Evolutionary conservation across 495 filamentous ascomycete genomes (phyloP), one percentile per base, ranked within the genome.

Genomic region (Trichoderma gamsii): DNA sequence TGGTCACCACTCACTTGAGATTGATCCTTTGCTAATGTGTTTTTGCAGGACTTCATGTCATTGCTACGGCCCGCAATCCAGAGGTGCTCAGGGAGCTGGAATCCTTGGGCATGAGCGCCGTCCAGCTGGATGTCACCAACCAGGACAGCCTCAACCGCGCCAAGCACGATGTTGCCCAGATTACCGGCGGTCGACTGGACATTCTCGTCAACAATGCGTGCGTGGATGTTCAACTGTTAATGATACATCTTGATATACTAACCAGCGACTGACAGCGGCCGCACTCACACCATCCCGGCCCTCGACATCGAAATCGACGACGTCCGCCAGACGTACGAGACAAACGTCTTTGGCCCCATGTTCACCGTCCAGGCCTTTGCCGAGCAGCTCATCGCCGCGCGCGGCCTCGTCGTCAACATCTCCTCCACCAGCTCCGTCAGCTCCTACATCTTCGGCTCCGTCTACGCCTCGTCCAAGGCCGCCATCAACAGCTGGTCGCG

Each of bases 201-300:
- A 83, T 84, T 65, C 79, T 90, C 21, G 81, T 91, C 67, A 91
- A 91, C 73, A 90, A 90, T 72, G 87, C 87, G 81, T 83, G 61
- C 49, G 81, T 74, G 23, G 27, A 25, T 21, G 29, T 61, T 16
- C 11, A 2, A 35, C 41, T 6, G 1, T 12, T 51, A 29, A 13
- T 49, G 16, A 21, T 38, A 29, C 63, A 46, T 35, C 15, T 66
- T 61, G 13, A 59, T 13, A 41, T 38, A 5, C 18, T 18, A 18
- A 32, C n/a, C 23, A 18, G 9, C 56, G 25, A 27, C 63, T 52
- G 13, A 27, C 66, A 82, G 80, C 21, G 87, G 87, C 32, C 79
- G 77, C 59, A 80, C 76, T 3, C 78, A 82, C 69, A 81, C 83
- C 7, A 77, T 79, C 67, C 86, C 87, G 0, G 78, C 80, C 6